phyloP scores from a whole-genome alignment of 2,329 filamentous ascomycete genomes.

The Magnaporthales sp. region DNA sequence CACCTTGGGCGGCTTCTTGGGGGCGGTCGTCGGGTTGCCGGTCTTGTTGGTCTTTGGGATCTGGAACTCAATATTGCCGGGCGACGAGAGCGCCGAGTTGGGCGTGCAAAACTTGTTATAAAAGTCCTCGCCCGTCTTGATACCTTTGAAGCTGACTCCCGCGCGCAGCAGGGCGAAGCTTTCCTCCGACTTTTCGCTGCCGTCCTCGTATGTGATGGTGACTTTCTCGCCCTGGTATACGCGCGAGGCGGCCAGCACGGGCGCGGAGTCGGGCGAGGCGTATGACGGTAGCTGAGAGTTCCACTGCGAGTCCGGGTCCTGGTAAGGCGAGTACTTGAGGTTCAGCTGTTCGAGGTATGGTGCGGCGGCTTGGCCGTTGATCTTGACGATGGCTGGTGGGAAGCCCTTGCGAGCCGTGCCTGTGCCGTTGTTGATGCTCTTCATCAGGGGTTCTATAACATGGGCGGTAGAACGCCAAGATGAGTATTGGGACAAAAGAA shows the following conservation, averaged over 20 bases:
- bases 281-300: constrained; percentile 16
- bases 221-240: constrained; percentile 24
- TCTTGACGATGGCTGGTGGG: constrained; percentile 15
- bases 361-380: constrained; percentile 20
- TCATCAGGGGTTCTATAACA: background rate
- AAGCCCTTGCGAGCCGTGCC: background rate
- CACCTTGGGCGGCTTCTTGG: constrained; percentile 5
- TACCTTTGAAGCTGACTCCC: constrained; percentile 19
- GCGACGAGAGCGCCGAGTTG: constrained; percentile 3
- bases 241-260: constrained; percentile 9
- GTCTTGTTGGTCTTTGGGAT: constrained; percentile 4
- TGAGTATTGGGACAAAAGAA: background rate
- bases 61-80: constrained; percentile 1
- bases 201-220: constrained; percentile 27
- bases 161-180: constrained; percentile 15
- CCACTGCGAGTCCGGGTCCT: constrained; percentile 23
- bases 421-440: background rate
- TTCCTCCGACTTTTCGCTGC: constrained; percentile 20
- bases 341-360: constrained; percentile 30
- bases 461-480: no score
- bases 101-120: constrained; percentile 26
- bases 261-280: background rate
- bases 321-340: constrained; percentile 24
- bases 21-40: background rate
- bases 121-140: constrained; percentile 24